Evolutionary conservation across 2,329 filamentous ascomycete species (phyloP), one percentile per base, ranked within the genome.

Genomic region (Cladosporium sp.): DNA sequence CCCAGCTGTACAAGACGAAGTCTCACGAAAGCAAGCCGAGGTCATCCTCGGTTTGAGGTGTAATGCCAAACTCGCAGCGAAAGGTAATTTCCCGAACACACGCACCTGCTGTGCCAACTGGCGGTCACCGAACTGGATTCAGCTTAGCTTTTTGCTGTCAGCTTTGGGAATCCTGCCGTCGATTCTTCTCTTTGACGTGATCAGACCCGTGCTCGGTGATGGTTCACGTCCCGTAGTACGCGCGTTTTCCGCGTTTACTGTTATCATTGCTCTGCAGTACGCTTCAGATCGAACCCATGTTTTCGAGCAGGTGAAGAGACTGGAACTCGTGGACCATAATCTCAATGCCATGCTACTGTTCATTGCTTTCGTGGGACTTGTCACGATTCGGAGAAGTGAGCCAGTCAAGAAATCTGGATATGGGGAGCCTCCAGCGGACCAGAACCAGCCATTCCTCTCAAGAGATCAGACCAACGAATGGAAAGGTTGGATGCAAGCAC

Each of bases 401-500:
- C 55, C 61, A 20, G 9, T 58, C 3, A 56, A 63, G 39, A 58
- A 39, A 19, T 20, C 42, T 8, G 34, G 36, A 30, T 28, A 47
- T 11, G 57, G 58, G 6, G 59, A 57, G 17, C 60, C 54, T 20
- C 14, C 36, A 28, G 43, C 51, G 17, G 70, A 73, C 51, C 67
- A 74, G 38, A 70, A 73, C 51, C 67, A 74, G 38, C 70, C 70
- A 1, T 80, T 82, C 55, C 71, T 87, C 5, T 76, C 80, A 0
- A 76, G 84, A 52, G 75, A 80, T 47, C 82, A 87, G 63, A 83
- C 82, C 0, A 79, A 87, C 61, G 86, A 88, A 67, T 86, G 84
- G 79, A 88, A 87, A 72, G 86, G 86, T 2, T 82, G 83, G 77
- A 84, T 88, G 82, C 84, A 87, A 63, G 75, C 77, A 14, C 70